These are phyloP conservation scores for Arabidopsis arenosa DNA, from an alignment of 345 rosid genomes.

Conservation along the genomic window DNA sequence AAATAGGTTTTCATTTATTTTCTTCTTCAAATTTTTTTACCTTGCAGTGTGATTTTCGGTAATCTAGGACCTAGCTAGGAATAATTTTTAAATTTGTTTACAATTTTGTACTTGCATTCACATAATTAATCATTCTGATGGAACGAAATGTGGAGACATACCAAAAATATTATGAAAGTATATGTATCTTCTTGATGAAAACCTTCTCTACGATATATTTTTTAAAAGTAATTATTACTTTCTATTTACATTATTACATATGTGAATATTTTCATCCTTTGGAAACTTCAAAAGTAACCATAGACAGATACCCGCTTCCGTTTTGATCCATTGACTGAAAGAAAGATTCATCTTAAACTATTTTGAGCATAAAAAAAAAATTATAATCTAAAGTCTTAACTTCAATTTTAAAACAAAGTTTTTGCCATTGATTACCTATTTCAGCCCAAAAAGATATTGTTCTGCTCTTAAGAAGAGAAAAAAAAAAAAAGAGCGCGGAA, in stretches of 20 bases:
- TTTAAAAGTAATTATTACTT: slow-evolving; percentile 28
- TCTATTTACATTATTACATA: slow-evolving; percentile 13
- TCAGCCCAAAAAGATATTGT: background rate
- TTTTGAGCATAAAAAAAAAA: slow-evolving; percentile 5
- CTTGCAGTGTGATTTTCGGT: background rate
- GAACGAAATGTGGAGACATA: slow-evolving; percentile 33
- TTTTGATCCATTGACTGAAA: slow-evolving; percentile 13
- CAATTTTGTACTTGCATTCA: slow-evolving; percentile 8
- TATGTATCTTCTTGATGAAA: slow-evolving; percentile 38
- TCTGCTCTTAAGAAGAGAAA: background rate
- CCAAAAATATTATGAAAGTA: slow-evolving; percentile 23
- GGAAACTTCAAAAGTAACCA: slow-evolving; percentile 39
- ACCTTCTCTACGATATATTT: slow-evolving; percentile 25
- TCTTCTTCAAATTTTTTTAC: background rate
- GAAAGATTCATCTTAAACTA: slow-evolving; percentile 3
- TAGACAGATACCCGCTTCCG: slow-evolving; percentile 11
- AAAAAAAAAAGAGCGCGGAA: slow-evolving; percentile 31
- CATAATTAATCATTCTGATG: slow-evolving; percentile 40
- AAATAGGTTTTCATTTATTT: background rate
- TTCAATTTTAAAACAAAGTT: slow-evolving; percentile 5
- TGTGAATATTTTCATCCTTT: slow-evolving; percentile 9
- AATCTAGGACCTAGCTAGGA: background rate
- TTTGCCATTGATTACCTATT: slow-evolving; percentile 21
- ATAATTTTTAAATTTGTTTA: background rate
- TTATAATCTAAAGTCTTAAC: background rate